Conservation (phyloP, 1,139 yeast genomes). For the Pneumocystis carinii region DNA sequence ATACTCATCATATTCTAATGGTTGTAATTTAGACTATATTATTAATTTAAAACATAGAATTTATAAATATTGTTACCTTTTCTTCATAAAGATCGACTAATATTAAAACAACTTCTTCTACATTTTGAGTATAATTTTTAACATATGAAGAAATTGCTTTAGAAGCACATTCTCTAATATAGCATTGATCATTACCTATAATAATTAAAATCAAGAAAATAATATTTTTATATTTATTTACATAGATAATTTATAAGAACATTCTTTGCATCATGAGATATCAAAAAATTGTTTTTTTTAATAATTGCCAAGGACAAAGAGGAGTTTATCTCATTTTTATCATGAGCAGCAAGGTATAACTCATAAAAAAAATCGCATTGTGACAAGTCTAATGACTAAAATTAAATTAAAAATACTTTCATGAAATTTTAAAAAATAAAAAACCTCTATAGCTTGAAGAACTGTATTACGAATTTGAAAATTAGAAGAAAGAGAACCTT, state of each 20-base stretch:
- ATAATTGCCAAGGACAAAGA: slow-evolving; percentile 69
- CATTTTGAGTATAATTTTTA: slow-evolving; percentile 51
- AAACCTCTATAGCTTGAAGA: slow-evolving; percentile 38
- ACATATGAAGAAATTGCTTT: slow-evolving; percentile 40
- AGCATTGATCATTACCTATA: slow-evolving; percentile 35
- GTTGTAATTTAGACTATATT: neutral
- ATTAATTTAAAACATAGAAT: neutral
- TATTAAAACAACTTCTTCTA: slow-evolving; percentile 31
- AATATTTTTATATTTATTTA: slow-evolving; percentile 40
- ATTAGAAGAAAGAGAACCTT: slow-evolving; percentile 47
- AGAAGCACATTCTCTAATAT: slow-evolving; percentile 28
- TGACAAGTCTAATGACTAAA: slow-evolving; percentile 72
- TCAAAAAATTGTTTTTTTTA: slow-evolving; percentile 52
- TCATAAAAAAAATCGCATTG: slow-evolving; percentile 44
- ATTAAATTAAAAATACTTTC: slow-evolving; percentile 6
- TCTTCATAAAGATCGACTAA: neutral
- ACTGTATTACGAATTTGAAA: slow-evolving; percentile 62
- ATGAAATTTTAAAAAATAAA: neutral
- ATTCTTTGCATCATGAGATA: slow-evolving; percentile 32
- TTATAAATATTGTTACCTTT: neutral
- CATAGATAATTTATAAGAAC: slow-evolving; percentile 39
- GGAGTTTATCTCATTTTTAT: slow-evolving; percentile 47
- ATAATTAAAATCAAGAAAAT: slow-evolving; percentile 39
- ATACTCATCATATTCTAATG: slow-evolving; percentile 49
- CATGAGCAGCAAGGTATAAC: slow-evolving; percentile 66